Evolutionary conservation across 2,329 filamentous ascomycete species (phyloP).

Genomic region (Nemania serpens): DNA sequence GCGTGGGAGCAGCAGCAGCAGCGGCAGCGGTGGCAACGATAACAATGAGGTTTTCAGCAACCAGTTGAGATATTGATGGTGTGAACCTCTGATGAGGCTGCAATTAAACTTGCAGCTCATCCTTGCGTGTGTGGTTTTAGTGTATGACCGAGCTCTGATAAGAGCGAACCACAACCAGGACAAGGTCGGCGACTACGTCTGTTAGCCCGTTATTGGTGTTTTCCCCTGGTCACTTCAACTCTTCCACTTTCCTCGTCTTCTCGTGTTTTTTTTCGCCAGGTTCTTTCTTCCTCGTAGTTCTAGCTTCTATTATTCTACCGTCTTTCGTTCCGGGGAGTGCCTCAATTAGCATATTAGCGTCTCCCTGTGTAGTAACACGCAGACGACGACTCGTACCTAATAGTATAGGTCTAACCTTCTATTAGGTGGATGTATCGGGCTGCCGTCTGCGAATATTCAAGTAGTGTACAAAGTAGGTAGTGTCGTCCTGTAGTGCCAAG

Average conservation of each 20-base stretch:
- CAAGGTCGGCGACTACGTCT: slow-evolving; percentile 25
- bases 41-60: slow-evolving; percentile 8
- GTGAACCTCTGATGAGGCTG: slow-evolving; percentile 24
- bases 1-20: not conserved
- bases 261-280: not conserved
- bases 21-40: not conserved
- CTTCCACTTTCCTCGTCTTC: slow-evolving; percentile 7
- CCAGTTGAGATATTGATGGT: slow-evolving; percentile 7
- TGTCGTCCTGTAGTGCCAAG: too few species aligned
- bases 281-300: not conserved
- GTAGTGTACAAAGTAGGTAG: too few species aligned
- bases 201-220: slow-evolving; percentile 4
- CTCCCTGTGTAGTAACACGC: too few species aligned
- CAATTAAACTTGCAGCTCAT: slow-evolving; percentile 31
- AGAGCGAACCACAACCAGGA: slow-evolving; percentile 14
- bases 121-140: slow-evolving; percentile 25
- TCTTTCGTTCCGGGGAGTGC: not conserved
- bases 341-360: not conserved
- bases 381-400: not conserved
- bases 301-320: not conserved
- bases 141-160: slow-evolving; percentile 5
- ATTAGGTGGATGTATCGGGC: too few species aligned
- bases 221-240: slow-evolving; percentile 4
- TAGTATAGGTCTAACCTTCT: too few species aligned
- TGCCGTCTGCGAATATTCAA: too few species aligned